Conservation (phyloP, 23 red algal genomes). For the Gracilariopsis chorda region DNA sequence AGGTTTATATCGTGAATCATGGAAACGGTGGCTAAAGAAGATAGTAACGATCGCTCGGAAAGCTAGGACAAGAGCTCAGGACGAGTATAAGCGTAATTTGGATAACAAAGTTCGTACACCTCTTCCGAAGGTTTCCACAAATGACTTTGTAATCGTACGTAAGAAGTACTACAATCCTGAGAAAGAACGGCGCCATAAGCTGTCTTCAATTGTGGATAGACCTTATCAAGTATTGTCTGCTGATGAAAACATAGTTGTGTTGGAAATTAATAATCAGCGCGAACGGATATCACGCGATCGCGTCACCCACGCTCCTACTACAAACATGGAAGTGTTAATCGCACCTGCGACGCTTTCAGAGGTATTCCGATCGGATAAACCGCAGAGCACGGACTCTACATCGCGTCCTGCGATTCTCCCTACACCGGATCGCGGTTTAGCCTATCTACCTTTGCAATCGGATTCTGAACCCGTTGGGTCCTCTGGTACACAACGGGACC, state of each 20-base stretch:
- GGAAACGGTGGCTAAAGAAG: background rate
- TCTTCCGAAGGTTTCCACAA: background rate
- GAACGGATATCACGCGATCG: background rate
- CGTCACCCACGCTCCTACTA: background rate
- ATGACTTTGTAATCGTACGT: background rate
- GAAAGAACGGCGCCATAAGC: background rate
- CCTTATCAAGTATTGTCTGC: slow-evolving; percentile 20
- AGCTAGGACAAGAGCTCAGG: background rate
- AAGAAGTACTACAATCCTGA: slow-evolving; percentile 6
- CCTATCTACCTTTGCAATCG: too few species aligned
- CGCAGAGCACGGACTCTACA: too few species aligned
- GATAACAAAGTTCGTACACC: background rate
- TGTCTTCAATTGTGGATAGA: slow-evolving; percentile 22
- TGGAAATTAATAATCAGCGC: background rate
- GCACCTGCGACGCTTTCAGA: too few species aligned
- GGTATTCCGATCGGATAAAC: too few species aligned
- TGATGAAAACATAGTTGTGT: background rate
- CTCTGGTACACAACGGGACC: too few species aligned
- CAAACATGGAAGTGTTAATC: too few species aligned
- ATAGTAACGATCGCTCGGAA: background rate
- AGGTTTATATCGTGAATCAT: background rate
- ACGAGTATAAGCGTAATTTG: background rate
- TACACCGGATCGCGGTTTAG: too few species aligned
- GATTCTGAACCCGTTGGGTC: too few species aligned
- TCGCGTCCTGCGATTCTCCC: too few species aligned